Base-by-base conservation (phyloP, 2,329 filamentous ascomycete species). In the Cryphonectria naterciae region DNA sequence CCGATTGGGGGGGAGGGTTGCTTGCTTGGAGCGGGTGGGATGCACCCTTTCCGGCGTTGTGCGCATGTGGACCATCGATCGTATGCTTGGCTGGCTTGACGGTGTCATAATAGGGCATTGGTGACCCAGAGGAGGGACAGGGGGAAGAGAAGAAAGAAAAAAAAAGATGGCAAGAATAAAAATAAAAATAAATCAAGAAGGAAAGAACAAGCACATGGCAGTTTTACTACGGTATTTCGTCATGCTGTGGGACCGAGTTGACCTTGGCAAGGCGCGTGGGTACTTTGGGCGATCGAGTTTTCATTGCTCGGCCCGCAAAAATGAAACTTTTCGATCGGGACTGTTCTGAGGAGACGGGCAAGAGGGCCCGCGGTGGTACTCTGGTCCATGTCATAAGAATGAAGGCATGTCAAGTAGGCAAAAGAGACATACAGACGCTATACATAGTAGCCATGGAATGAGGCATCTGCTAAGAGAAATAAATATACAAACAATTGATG, bases 41-140 rank as follows among this genome's bases (percentile, higher is more conserved):
- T 56, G n/a, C n/a, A 56, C 52, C 52, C 52, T 56, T 56, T 56
- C 54, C 54, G 15, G 54, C 54, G 54, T 49, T 49, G 54, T 58
- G 54, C 25, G 25, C 37, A 32, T 32, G 15, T 19, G 54, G 25
- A 58, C 25, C 17, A 56, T 56, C n/a, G 4, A 56, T 56, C n/a
- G 10, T 58, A 58, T 58, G 54, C 54, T 58, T 32, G 54, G 7
- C 28, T 7, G 54, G 5, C 54, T 32, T 19, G 54, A 58, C 35
- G 54, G 54, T 58, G 28, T 32, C 54, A 58, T 58, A 32, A 2
- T 28, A 35, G 28, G 25, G 17, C 43, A 39, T 19, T 46, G 17
- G 43, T 22, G 22, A n/a, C 19, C 43, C 5, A 49, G 46, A 11
- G 46, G 2, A n/a, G 19, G 19, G 2, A n/a, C 19, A n/a, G 6